Evolutionary conservation across 2,329 filamentous ascomycete species (phyloP).

Genomic region (Venturia pyrina): DNA sequence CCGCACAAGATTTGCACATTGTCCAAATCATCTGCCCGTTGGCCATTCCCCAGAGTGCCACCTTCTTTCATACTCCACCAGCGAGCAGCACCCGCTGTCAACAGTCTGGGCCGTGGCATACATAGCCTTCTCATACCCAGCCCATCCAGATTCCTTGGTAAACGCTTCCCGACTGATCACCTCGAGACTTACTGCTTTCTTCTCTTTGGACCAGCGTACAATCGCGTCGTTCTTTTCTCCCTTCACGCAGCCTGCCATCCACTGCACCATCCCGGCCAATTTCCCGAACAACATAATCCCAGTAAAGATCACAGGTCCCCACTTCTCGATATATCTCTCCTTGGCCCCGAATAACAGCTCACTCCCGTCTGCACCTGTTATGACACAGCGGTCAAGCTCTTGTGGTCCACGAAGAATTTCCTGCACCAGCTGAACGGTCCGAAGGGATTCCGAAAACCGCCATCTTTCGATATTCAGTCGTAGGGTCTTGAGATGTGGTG

Average conservation of each 20-base stretch:
- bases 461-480: slow-evolving; percentile 27
- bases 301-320: slow-evolving; percentile 28
- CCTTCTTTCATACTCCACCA: slow-evolving; percentile 8
- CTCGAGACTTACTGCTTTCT: slow-evolving; percentile 3
- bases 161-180: not conserved
- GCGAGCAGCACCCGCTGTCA: slow-evolving; percentile 4
- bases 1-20: not conserved
- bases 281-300: slow-evolving; percentile 26
- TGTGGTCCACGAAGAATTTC: slow-evolving; percentile 21
- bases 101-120: not conserved
- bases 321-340: slow-evolving; percentile 14
- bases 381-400: slow-evolving; percentile 23
- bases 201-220: slow-evolving; percentile 4
- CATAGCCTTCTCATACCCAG: not conserved
- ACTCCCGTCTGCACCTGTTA: slow-evolving; percentile 22
- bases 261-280: slow-evolving; percentile 22
- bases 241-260: slow-evolving; percentile 20
- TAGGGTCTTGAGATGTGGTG: slow-evolving; percentile 23
- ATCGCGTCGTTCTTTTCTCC: slow-evolving; percentile 17
- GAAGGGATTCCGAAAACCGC: slow-evolving; percentile 22
- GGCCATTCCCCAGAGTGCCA: slow-evolving; percentile 10
- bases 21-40: not conserved
- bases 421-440: slow-evolving; percentile 22
- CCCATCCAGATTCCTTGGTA: not conserved
- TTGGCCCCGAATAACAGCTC: slow-evolving; percentile 12